Base-by-base conservation (phyloP, 2,329 filamentous ascomycete species). In the Setomelanomma holmii region DNA sequence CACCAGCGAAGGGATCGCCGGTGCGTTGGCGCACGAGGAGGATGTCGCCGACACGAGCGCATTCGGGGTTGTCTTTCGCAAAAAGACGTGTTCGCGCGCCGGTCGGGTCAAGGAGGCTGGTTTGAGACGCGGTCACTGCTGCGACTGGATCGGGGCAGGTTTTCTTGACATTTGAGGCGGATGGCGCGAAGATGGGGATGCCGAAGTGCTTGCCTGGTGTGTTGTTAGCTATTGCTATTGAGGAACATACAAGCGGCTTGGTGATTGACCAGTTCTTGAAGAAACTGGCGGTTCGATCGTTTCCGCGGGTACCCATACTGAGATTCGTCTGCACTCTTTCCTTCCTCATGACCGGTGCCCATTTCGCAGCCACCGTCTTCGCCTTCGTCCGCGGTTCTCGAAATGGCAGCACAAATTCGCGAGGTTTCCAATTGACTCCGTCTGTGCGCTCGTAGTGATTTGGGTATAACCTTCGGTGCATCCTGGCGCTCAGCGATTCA, bases 1-100 rank as follows among this genome's bases (percentile, higher is more conserved):
- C 91, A 35, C 95, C 95, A 1, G 92, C 86, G 73, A 97, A 97
- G 5, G 93, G 91, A 75, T 98, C 93, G 56, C 88, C 89, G 57
- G 86, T 90, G 74, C 88, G 89, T 68, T 91, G 89, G 36, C 91
- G 91, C 41, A 97, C 90, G 66, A 96, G 91, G 30, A 99, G 83
- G 60, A 99, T 90, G 76, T 99, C 95, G 68, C 95, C 95, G 1
- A 89, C 85, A 67, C 89, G 88, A 49, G 89, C 91, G 66, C 87
- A 85, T 74, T 97, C 91, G 24, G 84, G 84, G 76, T 93, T 96
- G 46, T 82, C 77, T 63, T 84, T 85, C 61, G 87, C 85, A 80
- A 99, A 97, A 51, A 99, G 86, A 24, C 86, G 85, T 38, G 87
- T 89, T 55, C 93, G 89, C 45, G 89, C 87, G 43, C 92, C 92